These are phyloP conservation scores for Chenopodium quinoa DNA, from an alignment of 148 eudicot genomes.

Conservation along the genomic window DNA sequence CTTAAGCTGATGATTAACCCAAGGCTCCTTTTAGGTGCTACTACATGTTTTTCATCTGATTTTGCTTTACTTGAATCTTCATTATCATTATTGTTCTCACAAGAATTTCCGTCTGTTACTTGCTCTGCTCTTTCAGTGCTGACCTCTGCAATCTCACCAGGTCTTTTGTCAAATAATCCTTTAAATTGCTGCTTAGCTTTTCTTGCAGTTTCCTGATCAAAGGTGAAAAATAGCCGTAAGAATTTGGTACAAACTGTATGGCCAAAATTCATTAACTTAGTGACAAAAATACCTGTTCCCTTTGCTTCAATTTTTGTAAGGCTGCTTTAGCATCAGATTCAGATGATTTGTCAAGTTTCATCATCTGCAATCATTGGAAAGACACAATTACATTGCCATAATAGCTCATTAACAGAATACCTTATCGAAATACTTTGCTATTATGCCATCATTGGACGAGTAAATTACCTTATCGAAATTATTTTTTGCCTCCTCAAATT, in stretches of 20 bases:
- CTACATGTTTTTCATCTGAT: constrained; percentile 30
- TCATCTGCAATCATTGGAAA: constrained; percentile 54
- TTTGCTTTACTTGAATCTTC: constrained; percentile 31
- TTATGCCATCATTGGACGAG: not conserved
- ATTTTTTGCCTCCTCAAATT: constrained; percentile 82
- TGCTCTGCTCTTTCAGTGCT: constrained; percentile 30
- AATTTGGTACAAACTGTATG: not conserved
- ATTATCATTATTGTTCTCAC: constrained; percentile 22
- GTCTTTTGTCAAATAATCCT: constrained; percentile 88
- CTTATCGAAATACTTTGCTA: constrained; percentile 51
- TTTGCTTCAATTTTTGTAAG: constrained; percentile 74
- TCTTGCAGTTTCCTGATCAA: constrained; percentile 60
- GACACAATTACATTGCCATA: not conserved
- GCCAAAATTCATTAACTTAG: not conserved
- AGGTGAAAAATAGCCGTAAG: not conserved
- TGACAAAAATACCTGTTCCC: constrained; percentile 65
- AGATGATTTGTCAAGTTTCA: constrained; percentile 78
- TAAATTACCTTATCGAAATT: constrained; percentile 78
- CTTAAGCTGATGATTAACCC: constrained; percentile 22
- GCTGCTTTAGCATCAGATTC: constrained; percentile 88
- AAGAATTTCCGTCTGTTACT: constrained; percentile 20
- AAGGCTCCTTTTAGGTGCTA: constrained; percentile 39
- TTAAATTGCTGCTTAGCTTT: constrained; percentile 84
- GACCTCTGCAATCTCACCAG: constrained; percentile 82
- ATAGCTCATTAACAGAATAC: constrained; percentile 21